Base-by-base conservation (phyloP, 768 basidiomycete genomes). In the Trametes punicea region DNA sequence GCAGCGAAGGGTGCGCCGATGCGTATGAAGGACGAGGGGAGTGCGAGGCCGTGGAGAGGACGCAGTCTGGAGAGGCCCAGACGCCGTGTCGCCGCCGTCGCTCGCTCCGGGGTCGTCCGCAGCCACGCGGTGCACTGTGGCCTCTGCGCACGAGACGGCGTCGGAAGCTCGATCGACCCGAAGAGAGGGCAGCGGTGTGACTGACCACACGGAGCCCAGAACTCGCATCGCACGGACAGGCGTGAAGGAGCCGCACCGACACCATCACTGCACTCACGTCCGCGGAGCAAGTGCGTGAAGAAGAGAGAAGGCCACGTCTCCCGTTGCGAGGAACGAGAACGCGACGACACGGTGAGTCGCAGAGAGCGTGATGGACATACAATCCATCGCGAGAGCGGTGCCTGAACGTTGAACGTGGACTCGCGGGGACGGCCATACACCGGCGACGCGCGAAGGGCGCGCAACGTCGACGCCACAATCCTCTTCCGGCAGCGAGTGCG, bases 391-490 rank as follows among this genome's bases (percentile, higher is more conserved):
- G 39, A 26, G 1, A 13, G 38, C 33, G 39, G 50, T 30, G 18
- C 13, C 5, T n/a, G 34, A 36, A 10, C 8, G 9, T 21, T 21
- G 9, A 3, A 27, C 13, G 42, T 16, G 36, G 36, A 38, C 36
- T 15, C 36, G 36, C 15, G 36, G 20, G 36, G 36, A 18, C 36
- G 36, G 8, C 16, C 15, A 5, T 9, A 44, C 42, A 2, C 42
- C 18, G 42, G 40, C 40, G 18, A 25, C 42, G 13, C 23, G 26
- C 16, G 38, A n/a, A 26, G n/a, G 27, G 2, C 15, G 34, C 15
- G 9, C 15, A n/a, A 27, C 52, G 33, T 54, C 44, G 33, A 50
- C 46, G 57, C 57, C 57, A 58, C 57, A 58, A 53, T 49, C 46
- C 57, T 58, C 46, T 38, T 48, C 57, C 57, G 51, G 51, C 16